These are phyloP conservation scores for Fusarium annulatum DNA, from an alignment of 2,329 filamentous ascomycete genomes.

Conservation along the genomic window DNA sequence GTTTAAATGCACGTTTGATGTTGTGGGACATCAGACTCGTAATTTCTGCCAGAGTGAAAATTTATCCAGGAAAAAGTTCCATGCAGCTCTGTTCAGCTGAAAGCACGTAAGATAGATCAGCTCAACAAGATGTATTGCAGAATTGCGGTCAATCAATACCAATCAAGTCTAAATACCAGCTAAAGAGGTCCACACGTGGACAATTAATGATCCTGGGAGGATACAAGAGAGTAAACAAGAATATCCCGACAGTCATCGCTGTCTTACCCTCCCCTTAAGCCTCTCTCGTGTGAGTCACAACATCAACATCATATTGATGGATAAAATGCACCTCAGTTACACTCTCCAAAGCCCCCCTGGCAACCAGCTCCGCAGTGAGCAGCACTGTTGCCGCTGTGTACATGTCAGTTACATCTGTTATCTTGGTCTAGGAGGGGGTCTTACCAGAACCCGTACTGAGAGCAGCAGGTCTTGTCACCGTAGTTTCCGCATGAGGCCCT, in stretches of 20 bases:
- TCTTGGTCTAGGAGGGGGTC: conserved; percentile 1
- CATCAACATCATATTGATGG: not conserved
- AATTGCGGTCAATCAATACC: not conserved
- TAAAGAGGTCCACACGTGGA: not conserved
- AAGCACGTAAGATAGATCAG: not conserved
- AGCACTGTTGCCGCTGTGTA: conserved; percentile 43
- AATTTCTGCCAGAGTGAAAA: not conserved
- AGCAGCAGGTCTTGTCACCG: conserved; percentile 52
- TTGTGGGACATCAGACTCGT: not conserved
- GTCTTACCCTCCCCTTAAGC: conserved; percentile 16
- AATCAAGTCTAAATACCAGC: not conserved
- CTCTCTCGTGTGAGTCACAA: conserved; percentile 1
- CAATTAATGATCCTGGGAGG: not conserved
- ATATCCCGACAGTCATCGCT: not conserved
- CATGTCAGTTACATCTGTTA: conserved; percentile 7
- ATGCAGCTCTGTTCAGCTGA: not conserved
- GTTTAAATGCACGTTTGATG: not conserved
- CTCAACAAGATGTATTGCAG: not conserved
- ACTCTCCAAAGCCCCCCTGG: conserved; percentile 49
- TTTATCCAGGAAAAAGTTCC: not conserved
- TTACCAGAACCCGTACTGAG: conserved; percentile 51
- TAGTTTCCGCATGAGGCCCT: conserved; percentile 49
- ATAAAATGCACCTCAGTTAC: conserved; percentile 35
- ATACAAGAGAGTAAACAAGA: conserved; percentile 14
- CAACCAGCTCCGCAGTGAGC: conserved; percentile 50